Evolutionary conservation across 805 yeast genomes (phyloP).

Genomic region (Nakazawaea populi): DNA sequence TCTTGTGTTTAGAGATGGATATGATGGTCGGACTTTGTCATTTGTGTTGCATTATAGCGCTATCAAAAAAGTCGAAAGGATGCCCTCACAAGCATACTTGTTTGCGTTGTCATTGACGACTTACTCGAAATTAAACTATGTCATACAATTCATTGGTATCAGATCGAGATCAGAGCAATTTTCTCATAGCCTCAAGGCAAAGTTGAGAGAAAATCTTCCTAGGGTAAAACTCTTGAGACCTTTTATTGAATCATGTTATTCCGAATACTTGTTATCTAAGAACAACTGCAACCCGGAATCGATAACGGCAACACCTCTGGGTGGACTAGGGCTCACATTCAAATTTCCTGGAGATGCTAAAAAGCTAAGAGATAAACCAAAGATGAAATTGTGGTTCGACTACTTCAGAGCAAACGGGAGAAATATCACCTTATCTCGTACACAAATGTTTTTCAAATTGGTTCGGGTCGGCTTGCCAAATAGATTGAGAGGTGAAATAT

Average conservation of each 20-base stretch:
- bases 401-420: constrained; percentile 80
- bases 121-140: constrained; percentile 54
- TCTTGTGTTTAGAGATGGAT: constrained; percentile 65
- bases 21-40: constrained; percentile 62
- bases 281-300: constrained; percentile 39
- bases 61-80: constrained; percentile 77
- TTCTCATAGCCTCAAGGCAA: constrained; percentile 58
- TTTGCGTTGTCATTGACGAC: constrained; percentile 74
- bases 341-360: constrained; percentile 88
- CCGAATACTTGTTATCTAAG: constrained; percentile 72
- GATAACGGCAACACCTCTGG: constrained; percentile 54
- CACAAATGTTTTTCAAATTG: constrained; percentile 73
- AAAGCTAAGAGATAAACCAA: constrained; percentile 71
- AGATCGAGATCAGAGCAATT: constrained; percentile 76
- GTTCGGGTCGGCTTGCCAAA: constrained; percentile 94
- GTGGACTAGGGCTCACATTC: constrained; percentile 82
- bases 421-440: constrained; percentile 68
- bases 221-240: constrained; percentile 57
- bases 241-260: constrained; percentile 69
- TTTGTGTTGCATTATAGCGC: constrained; percentile 72
- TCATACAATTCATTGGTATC: constrained; percentile 73
- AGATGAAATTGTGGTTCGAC: constrained; percentile 91
- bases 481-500: constrained; percentile 86
- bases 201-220: constrained; percentile 56
- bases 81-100: constrained; percentile 69